Percentiles rank a stretch among this genome's conserved stretches.
Conservation (phyloP, 1,139 yeast genomes). For the Taphrina sp. region DNA sequence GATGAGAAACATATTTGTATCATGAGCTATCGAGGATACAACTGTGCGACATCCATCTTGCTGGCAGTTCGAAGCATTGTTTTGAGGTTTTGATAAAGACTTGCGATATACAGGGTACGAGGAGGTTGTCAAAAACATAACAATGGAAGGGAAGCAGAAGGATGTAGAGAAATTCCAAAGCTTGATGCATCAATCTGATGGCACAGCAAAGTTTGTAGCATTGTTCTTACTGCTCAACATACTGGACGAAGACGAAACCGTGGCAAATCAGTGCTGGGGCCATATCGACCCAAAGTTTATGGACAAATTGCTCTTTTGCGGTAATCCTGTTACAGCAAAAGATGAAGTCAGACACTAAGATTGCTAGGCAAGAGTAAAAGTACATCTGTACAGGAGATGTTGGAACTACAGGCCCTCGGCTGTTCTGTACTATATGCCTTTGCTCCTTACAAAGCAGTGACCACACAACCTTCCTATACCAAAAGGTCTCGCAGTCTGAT, state of each 20-base stretch:
- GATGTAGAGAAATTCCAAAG: constrained; percentile 1
- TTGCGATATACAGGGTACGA: too few species aligned
- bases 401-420: constrained; percentile 3
- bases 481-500: constrained; percentile 11
- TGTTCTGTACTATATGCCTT: constrained; percentile 20
- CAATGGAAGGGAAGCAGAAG: too few species aligned
- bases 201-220: constrained; percentile 18
- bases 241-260: neutral
- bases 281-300: constrained; percentile 4
- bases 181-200: constrained; percentile 15
- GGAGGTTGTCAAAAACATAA: too few species aligned
- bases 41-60: too few species aligned
- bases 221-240: constrained; percentile 16
- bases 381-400: constrained; percentile 2
- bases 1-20: too few species aligned
- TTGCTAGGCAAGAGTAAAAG: neutral
- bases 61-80: too few species aligned
- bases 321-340: too few species aligned
- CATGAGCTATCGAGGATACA: too few species aligned
- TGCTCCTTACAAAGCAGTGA: neutral
- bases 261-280: constrained; percentile 4
- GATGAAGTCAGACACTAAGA: too few species aligned
- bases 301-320: constrained; percentile 20
- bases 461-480: neutral
- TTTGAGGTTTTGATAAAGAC: too few species aligned